phyloP scores from a whole-genome alignment of 2,329 filamentous ascomycete genomes.

The Ophioceras dolichostomum region DNA sequence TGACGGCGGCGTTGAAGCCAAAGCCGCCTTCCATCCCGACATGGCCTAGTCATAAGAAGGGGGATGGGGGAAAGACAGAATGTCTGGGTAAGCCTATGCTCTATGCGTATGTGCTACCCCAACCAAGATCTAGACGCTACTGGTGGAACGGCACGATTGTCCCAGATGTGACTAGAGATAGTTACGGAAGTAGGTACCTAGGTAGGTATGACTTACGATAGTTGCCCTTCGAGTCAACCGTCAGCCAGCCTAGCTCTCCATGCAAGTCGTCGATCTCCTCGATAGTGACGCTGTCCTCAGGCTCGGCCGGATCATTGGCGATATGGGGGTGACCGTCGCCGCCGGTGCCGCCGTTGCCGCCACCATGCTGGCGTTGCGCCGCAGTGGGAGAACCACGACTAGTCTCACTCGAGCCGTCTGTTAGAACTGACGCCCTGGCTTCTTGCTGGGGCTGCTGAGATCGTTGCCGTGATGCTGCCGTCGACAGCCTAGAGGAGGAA shows the following conservation, averaged over 20 bases:
- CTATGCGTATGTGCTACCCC: too few species aligned
- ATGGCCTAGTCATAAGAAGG: constrained; percentile 7
- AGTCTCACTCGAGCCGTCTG: background rate
- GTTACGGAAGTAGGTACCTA: too few species aligned
- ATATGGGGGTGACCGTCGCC: background rate
- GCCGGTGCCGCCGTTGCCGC: background rate
- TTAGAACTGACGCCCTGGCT: background rate
- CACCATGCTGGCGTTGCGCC: too few species aligned
- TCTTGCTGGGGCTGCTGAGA: background rate
- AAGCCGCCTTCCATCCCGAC: constrained; percentile 13
- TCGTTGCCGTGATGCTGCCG: too few species aligned
- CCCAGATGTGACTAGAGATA: too few species aligned
- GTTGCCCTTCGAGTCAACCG: constrained; percentile 10
- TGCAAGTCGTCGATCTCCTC: constrained; percentile 12
- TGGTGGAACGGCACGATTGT: too few species aligned
- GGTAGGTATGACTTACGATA: constrained; percentile 6
- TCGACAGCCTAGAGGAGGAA: too few species aligned
- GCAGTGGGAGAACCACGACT: background rate
- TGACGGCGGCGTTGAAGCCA: constrained; percentile 13
- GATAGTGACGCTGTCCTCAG: constrained; percentile 4
- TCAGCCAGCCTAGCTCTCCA: constrained; percentile 11
- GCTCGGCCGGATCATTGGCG: background rate
- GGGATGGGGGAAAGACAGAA: background rate
- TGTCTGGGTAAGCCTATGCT: background rate
- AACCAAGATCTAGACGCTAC: too few species aligned